A percentile compares a stretch with the other conserved stretches of the same genome.
Conservation (phyloP, 805 yeast genomes). For the Kluyveromyces lactis region DNA sequence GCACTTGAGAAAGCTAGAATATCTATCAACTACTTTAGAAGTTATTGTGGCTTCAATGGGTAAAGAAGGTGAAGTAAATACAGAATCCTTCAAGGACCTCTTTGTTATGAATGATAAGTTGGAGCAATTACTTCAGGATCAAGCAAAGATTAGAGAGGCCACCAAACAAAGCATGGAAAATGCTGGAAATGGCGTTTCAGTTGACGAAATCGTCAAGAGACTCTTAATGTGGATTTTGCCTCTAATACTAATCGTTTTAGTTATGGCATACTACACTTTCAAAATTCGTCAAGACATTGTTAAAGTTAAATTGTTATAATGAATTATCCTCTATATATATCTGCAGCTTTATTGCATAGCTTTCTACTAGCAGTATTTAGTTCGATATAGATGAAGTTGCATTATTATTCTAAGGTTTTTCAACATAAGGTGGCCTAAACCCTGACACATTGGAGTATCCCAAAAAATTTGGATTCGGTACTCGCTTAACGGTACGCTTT, state of each 20-base stretch:
- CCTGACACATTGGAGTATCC: slow-evolving; percentile 39
- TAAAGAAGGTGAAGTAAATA: slow-evolving; percentile 6
- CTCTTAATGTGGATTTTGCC: slow-evolving; percentile 26
- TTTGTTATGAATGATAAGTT: slow-evolving; percentile 23
- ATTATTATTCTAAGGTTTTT: slow-evolving; percentile 3
- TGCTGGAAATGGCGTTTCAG: slow-evolving; percentile 18
- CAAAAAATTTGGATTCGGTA: slow-evolving; percentile 41
- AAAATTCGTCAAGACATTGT: slow-evolving; percentile 28
- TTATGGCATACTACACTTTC: slow-evolving; percentile 30
- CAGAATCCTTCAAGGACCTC: slow-evolving; percentile 20
- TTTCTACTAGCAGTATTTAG: neutral
- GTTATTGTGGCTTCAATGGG: slow-evolving; percentile 4
- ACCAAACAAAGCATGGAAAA: slow-evolving; percentile 11
- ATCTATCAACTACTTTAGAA: slow-evolving; percentile 11
- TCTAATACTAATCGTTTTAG: slow-evolving; percentile 20
- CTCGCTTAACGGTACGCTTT: slow-evolving; percentile 35
- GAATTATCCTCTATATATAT: too few species aligned
- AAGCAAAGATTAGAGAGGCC: slow-evolving; percentile 23
- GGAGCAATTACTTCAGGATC: slow-evolving; percentile 24
- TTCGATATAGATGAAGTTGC: neutral
- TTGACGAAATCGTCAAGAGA: slow-evolving; percentile 26
- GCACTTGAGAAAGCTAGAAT: slow-evolving; percentile 16
- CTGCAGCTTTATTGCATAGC: neutral
- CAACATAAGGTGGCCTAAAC: slow-evolving; percentile 37
- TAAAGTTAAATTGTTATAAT: slow-evolving; percentile 27